A percentile compares a stretch with the other conserved stretches of the same genome.
These are phyloP conservation scores for Xerocomellus chrysenteron DNA, from an alignment of 768 basidiomycete species.

Conservation along the genomic window DNA sequence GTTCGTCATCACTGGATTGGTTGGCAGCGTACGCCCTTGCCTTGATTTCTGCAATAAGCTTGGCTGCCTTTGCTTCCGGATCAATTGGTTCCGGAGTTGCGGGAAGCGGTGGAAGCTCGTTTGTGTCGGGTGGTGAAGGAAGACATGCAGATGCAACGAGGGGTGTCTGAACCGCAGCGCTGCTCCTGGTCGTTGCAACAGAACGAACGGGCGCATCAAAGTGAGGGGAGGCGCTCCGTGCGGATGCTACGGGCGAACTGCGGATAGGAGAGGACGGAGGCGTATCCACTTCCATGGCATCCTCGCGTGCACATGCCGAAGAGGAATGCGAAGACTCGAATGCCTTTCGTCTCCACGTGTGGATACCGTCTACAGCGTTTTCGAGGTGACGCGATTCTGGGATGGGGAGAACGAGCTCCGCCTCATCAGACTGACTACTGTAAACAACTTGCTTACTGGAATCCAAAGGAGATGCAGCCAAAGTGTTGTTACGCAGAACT, in stretches of 20 bases:
- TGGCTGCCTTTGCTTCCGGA: conserved; percentile 45
- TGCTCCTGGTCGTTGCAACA: conserved; percentile 1
- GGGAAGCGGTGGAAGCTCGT: conserved; percentile 22
- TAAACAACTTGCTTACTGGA: conserved; percentile 43
- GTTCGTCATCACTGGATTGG: conserved; percentile 45
- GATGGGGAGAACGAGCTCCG: conserved; percentile 45
- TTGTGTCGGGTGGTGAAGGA: conserved; percentile 27
- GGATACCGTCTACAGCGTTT: conserved; percentile 38
- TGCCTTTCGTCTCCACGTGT: conserved; percentile 42
- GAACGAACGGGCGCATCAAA: conserved; percentile 10
- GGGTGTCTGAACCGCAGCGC: conserved; percentile 13
- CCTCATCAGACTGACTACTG: conserved; percentile 68
- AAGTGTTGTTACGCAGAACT: conserved; percentile 1
- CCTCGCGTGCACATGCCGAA: background rate
- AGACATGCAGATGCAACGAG: conserved; percentile 7
- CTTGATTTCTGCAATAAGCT: conserved; percentile 64
- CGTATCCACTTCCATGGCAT: conserved; percentile 19
- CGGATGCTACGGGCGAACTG: conserved; percentile 7
- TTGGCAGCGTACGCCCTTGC: conserved; percentile 53
- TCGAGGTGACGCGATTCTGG: conserved; percentile 27
- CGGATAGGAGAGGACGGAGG: conserved; percentile 11
- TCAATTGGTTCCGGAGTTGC: conserved; percentile 34
- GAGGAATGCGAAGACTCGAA: conserved; percentile 16
- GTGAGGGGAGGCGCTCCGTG: background rate
- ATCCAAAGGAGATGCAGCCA: conserved; percentile 18